Percentiles rank a stretch among this genome's conserved stretches.
phyloP scores from a whole-genome alignment of 164 flowering plant genomes.

The Vitis rupestris region DNA sequence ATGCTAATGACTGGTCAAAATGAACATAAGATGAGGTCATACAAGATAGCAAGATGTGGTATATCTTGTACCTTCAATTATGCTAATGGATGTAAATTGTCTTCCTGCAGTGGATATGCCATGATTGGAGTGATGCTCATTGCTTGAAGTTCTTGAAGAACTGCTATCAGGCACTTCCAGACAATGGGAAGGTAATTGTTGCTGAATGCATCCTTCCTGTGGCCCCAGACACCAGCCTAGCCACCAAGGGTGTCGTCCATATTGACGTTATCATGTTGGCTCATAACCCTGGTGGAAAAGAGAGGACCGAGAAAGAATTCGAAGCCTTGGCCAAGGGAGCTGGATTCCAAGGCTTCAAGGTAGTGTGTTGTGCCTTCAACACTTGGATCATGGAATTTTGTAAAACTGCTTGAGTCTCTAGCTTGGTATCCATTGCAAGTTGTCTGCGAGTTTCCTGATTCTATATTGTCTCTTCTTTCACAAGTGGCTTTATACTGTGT shows the following conservation, averaged over 20 bases:
- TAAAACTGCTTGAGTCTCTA: conserved; percentile 27
- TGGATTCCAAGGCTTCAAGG: conserved; percentile 55
- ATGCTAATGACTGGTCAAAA: no score
- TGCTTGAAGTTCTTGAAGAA: conserved; percentile 71
- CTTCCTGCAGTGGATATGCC: conserved; percentile 72
- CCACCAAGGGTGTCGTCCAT: conserved; percentile 41
- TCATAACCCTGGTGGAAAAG: conserved; percentile 85
- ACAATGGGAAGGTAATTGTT: conserved; percentile 67
- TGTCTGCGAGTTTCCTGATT: neutral
- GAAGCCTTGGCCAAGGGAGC: conserved; percentile 62
- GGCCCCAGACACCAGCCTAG: conserved; percentile 42
- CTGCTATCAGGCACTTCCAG: conserved; percentile 68
- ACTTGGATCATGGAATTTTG: conserved; percentile 68
- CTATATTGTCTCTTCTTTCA: neutral
- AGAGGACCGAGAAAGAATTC: conserved; percentile 71
- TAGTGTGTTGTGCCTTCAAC: conserved; percentile 48
- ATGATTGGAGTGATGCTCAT: conserved; percentile 89
- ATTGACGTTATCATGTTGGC: conserved; percentile 74
- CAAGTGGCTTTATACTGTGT: neutral
- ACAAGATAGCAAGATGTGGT: no score
- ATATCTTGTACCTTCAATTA: neutral
- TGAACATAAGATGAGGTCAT: no score
- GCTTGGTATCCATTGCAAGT: neutral
- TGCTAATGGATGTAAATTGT: neutral
- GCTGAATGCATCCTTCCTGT: conserved; percentile 65